Evolutionary conservation across 148 eudicot genomes (phyloP).

Genomic region (Limonium bicolor): DNA sequence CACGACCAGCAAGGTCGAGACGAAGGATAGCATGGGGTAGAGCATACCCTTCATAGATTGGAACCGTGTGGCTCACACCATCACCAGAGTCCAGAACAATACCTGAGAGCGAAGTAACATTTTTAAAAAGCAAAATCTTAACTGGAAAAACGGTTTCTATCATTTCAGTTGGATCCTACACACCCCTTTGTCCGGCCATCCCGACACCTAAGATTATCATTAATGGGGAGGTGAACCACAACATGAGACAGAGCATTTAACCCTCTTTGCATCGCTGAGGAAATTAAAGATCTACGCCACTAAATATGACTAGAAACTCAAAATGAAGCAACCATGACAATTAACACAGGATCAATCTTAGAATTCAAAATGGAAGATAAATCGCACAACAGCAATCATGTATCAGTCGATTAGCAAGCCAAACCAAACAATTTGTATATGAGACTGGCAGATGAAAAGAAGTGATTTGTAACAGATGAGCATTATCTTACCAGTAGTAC

Average conservation of each 20-base stretch:
- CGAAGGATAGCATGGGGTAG: conserved; percentile 3
- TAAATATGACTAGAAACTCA: not conserved
- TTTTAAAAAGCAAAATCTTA: not conserved
- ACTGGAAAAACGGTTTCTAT: not conserved
- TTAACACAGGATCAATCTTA: too few species aligned
- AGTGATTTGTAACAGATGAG: too few species aligned
- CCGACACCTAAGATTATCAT: too few species aligned
- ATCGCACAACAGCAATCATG: not conserved
- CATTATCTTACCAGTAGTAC: conserved; percentile 1
- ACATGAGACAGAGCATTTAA: not conserved
- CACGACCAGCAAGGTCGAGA: conserved; percentile 6
- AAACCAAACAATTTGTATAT: too few species aligned
- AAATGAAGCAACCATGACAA: too few species aligned
- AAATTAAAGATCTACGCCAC: not conserved
- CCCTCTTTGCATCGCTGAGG: not conserved
- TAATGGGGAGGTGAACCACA: too few species aligned
- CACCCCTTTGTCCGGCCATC: not conserved
- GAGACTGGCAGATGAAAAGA: too few species aligned
- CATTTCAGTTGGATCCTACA: not conserved
- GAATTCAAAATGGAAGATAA: not conserved
- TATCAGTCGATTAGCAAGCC: too few species aligned
- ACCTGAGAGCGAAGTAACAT: not conserved
- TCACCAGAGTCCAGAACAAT: conserved; percentile 6
- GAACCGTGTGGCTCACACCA: conserved; percentile 6
- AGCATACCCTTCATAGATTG: conserved; percentile 2